These are phyloP conservation scores for Aspergillus fijiensis DNA, from an alignment of 2,329 filamentous ascomycete species.

Conservation along the genomic window DNA sequence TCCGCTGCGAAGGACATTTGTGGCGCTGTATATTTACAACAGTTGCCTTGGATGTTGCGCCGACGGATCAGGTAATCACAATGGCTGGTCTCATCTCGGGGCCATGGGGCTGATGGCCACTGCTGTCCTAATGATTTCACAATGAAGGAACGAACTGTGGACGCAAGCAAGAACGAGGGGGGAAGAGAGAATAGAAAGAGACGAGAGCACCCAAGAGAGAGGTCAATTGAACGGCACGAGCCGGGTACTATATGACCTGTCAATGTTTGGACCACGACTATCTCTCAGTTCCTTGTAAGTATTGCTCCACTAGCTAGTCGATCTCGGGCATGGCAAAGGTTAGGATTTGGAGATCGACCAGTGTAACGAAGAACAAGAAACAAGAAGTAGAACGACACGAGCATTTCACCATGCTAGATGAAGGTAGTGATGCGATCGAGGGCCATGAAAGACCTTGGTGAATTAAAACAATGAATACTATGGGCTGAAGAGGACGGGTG, in stretches of 20 bases:
- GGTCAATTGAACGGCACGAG: not conserved
- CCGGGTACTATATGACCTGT: not conserved
- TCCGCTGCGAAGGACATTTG: not conserved
- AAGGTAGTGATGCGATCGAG: not conserved
- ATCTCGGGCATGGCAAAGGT: not conserved
- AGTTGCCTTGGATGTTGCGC: not conserved
- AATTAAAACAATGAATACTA: not conserved
- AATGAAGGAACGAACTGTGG: constrained; percentile 27
- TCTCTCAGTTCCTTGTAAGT: not conserved
- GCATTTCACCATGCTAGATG: not conserved
- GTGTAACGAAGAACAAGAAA: not conserved
- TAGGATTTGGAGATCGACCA: not conserved
- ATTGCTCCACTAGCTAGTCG: not conserved
- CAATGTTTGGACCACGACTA: not conserved
- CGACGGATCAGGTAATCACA: constrained; percentile 29
- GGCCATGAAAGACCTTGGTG: not conserved
- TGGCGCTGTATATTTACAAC: not conserved
- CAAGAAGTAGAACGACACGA: not conserved
- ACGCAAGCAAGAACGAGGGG: constrained; percentile 22
- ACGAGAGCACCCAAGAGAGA: not conserved
- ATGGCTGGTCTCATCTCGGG: constrained; percentile 25
- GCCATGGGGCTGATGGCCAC: constrained; percentile 25
- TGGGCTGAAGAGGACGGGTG: not conserved
- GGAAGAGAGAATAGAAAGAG: not conserved
- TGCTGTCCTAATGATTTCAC: constrained; percentile 27